Evolutionary conservation across 1,139 yeast species (phyloP), one percentile per base, ranked within the genome.

Genomic region (Zygosaccharomyces sapae): DNA sequence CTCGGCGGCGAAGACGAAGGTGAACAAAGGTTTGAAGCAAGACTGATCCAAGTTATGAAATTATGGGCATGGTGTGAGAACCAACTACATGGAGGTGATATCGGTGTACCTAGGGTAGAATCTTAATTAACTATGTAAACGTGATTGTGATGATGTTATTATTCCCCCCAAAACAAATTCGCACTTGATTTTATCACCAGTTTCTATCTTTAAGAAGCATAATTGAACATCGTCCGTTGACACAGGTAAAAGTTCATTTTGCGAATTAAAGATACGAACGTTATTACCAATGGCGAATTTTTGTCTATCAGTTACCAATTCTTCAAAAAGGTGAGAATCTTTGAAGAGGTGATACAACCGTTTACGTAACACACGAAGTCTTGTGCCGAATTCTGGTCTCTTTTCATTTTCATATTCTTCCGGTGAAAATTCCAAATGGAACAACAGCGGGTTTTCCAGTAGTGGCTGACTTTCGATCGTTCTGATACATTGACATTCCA

Each of bases 341-440:
- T 74, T 72, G 53, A 84, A 76, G 47, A 84, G 70, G 36, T 69
- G 64, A 38, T 79, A 69, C 2, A 80, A 66, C 55, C 79, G 81
- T 1, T 66, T 57, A 50, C 89, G 73, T 49, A 87, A 71, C 54
- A 82, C 81, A 22, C 71, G 74, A 22, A 89, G 71, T 8, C 83
- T 77, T 6, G 89, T 79, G 0, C 95, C 95, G 55, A 73, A 76
- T 46, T 83, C 90, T 1, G 83, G 83, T 50, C 82, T 77, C 37
- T 66, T 54, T 65, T 74, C 69, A 63, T 75, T 49, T 51, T 72
- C 80, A 58, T 72, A 79, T 59, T 88, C 96, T 54, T 84, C 94
- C 0, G 90, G 89, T 38, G 86, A 78, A 65, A 88, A 86, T 58
- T 86, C 92, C 53, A 87, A 74, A 59, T 84, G 86, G 58, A 81